Evolutionary conservation across 2,329 filamentous ascomycete genomes (phyloP).

Genomic region (Trichophyton simii): DNA sequence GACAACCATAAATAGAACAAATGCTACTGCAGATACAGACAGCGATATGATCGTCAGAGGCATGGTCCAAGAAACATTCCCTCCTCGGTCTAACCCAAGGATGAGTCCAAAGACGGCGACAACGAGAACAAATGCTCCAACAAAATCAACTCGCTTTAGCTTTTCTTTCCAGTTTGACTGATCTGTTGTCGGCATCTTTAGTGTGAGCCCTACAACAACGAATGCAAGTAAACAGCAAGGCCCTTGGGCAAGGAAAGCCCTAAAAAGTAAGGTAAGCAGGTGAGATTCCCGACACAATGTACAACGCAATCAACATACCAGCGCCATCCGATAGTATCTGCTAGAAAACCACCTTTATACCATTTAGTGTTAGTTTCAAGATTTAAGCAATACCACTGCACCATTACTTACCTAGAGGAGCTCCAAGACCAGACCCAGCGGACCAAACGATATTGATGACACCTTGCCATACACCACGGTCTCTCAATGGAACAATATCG

Average conservation of each 20-base stretch:
- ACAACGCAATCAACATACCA: conserved; percentile 38
- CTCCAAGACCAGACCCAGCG: conserved; percentile 54
- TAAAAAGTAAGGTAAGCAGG: conserved; percentile 18
- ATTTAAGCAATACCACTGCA: neutral
- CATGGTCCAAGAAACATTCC: conserved; percentile 56
- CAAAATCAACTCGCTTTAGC: conserved; percentile 57
- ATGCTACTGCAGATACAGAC: conserved; percentile 44
- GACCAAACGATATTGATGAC: conserved; percentile 61
- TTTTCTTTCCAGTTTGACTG: conserved; percentile 53
- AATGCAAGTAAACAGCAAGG: conserved; percentile 57
- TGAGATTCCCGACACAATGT: neutral
- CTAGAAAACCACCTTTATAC: conserved; percentile 45
- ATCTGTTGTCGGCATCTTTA: conserved; percentile 49
- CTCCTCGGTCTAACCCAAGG: conserved; percentile 58
- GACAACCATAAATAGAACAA: conserved; percentile 54
- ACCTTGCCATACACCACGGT: conserved; percentile 63
- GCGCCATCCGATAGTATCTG: conserved; percentile 62
- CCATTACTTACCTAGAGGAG: conserved; percentile 44
- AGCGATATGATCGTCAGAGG: conserved; percentile 47
- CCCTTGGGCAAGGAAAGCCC: conserved; percentile 59
- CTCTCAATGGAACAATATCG: conserved; percentile 56
- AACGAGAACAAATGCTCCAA: conserved; percentile 56
- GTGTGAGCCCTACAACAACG: conserved; percentile 47
- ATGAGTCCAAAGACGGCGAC: conserved; percentile 53
- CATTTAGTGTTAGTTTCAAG: neutral